Conservation (phyloP, 257 asterid genomes). For the Thymus mandschuricus region DNA sequence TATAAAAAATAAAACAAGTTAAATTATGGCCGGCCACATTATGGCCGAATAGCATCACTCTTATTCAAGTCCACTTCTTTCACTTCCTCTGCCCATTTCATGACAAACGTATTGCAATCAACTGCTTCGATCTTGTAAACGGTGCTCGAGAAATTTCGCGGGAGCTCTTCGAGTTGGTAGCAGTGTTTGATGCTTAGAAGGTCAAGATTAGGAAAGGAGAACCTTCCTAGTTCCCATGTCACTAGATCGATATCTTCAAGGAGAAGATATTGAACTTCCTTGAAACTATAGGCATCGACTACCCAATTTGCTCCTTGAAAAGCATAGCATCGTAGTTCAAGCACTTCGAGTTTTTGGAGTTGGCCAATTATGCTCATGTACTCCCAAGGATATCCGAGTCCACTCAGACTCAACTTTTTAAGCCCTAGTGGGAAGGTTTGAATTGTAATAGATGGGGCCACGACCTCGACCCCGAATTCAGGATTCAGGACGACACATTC, state of each 20-base stretch:
- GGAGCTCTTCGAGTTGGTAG: not conserved
- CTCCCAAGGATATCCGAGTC: slow-evolving; percentile 23
- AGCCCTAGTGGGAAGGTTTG: not conserved
- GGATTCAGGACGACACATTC: slow-evolving; percentile 30
- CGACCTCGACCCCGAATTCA: not conserved
- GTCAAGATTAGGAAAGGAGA: not conserved
- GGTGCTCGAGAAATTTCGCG: not conserved
- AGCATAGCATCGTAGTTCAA: slow-evolving; percentile 14
- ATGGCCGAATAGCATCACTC: no score
- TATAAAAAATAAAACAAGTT: no score
- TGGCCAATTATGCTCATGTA: not conserved
- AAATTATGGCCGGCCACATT: no score
- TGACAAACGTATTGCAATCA: not conserved
- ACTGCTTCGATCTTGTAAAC: not conserved
- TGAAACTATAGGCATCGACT: not conserved
- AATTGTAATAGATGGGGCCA: not conserved
- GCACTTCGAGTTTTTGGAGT: not conserved
- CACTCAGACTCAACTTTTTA: slow-evolving; percentile 22
- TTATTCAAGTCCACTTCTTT: not conserved
- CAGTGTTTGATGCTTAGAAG: not conserved
- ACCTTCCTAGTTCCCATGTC: not conserved
- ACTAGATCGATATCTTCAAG: slow-evolving; percentile 26
- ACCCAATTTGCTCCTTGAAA: slow-evolving; percentile 24
- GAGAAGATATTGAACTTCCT: not conserved
- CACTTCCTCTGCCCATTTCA: slow-evolving; percentile 7